Conservation (phyloP, 2,329 filamentous ascomycete genomes). For the Tolypocladium guangdongense region DNA sequence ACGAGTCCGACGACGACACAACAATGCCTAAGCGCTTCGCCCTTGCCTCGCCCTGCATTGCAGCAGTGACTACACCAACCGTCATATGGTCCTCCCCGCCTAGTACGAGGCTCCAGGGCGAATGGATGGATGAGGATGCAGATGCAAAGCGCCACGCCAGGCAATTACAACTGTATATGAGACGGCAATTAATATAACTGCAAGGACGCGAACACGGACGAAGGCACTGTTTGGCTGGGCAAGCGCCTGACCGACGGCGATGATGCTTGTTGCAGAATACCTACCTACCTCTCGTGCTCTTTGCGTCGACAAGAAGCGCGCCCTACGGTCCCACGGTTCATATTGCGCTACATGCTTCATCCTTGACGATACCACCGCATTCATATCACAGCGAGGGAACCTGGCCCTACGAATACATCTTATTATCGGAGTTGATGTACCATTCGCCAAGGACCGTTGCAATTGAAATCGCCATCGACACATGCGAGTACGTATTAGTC, state of each 20-base stretch:
- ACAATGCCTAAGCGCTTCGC: neutral
- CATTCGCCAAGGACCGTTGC: neutral
- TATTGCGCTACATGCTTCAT: neutral
- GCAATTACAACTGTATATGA: neutral
- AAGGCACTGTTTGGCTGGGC: neutral
- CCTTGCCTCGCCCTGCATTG: neutral
- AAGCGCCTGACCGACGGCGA: neutral
- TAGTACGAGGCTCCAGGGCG: neutral
- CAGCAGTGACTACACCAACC: neutral
- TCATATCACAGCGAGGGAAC: neutral
- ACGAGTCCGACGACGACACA: neutral
- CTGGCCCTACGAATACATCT: neutral
- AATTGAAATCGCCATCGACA: neutral
- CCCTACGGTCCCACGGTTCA: neutral
- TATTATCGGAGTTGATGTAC: neutral
- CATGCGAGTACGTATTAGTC: neutral
- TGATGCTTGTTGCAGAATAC: neutral
- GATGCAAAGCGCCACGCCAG: neutral
- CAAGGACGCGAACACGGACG: neutral
- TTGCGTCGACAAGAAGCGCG: neutral
- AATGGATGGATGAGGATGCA: neutral
- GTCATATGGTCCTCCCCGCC: neutral
- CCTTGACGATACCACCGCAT: neutral
- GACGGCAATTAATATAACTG: neutral
- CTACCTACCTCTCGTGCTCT: neutral